These are phyloP conservation scores for Sporobolomyces phaffii DNA, from an alignment of 768 basidiomycete species.

Conservation along the genomic window DNA sequence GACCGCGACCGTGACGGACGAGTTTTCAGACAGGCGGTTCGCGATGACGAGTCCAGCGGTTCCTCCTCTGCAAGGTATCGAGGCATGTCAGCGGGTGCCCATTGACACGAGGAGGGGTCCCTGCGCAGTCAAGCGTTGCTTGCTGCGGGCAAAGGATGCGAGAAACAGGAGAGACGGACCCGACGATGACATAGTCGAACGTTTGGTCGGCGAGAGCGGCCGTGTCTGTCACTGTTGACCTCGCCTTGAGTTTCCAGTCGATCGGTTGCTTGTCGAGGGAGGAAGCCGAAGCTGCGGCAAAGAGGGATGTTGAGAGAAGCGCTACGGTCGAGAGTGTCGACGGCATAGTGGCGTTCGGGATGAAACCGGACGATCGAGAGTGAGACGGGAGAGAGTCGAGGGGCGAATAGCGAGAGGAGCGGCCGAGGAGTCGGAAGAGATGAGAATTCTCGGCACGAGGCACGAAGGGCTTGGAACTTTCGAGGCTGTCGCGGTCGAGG, in stretches of 20 bases:
- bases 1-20: conserved; percentile 33
- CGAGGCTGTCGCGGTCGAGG: no score
- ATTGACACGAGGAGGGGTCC: no score
- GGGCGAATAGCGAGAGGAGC: background rate
- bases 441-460: background rate
- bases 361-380: no score
- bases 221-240: conserved; percentile 21
- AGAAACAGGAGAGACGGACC: background rate
- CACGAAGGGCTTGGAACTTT: background rate
- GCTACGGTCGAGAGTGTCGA: background rate
- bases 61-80: conserved; percentile 36
- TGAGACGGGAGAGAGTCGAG: background rate
- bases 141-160: no score
- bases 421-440: background rate
- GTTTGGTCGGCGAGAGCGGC: conserved; percentile 14
- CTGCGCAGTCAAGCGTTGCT: no score
- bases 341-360: background rate
- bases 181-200: conserved; percentile 37
- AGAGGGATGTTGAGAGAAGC: background rate
- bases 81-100: no score
- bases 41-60: conserved; percentile 46
- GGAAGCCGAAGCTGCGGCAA: background rate
- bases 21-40: conserved; percentile 42
- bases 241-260: conserved; percentile 22
- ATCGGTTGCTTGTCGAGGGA: background rate